These are phyloP conservation scores for Samsoniella hepiali DNA, from an alignment of 2,329 filamentous ascomycete genomes.

Conservation along the genomic window DNA sequence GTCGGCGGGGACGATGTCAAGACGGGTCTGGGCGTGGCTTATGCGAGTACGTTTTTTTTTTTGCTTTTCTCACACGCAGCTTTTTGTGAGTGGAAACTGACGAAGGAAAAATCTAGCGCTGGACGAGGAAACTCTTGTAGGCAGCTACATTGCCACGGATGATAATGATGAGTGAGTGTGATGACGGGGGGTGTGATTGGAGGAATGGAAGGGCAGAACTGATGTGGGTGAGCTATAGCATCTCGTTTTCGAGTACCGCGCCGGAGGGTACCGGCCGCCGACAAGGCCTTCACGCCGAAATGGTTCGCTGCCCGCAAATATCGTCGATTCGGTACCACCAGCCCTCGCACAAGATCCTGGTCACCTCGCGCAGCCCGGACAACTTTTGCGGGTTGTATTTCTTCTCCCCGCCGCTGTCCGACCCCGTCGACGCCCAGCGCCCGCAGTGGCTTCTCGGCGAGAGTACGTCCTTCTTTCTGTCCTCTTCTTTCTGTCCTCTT, in stretches of 20 bases:
- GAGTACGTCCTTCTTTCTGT: constrained; percentile 24
- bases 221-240: constrained; percentile 12
- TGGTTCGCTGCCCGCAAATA: constrained; percentile 38
- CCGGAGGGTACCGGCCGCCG: constrained; percentile 22
- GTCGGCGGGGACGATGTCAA: constrained; percentile 38
- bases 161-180: constrained; percentile 38
- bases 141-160: constrained; percentile 43
- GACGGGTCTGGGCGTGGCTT: constrained; percentile 41
- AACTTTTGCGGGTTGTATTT: constrained; percentile 34
- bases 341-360: constrained; percentile 39
- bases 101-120: constrained; percentile 26
- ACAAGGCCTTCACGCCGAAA: constrained; percentile 30
- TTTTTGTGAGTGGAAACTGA: not conserved
- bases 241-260: constrained; percentile 21
- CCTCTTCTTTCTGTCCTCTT: not conserved
- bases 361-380: constrained; percentile 39
- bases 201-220: not conserved
- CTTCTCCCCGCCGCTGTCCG: constrained; percentile 36
- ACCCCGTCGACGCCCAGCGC: constrained; percentile 26
- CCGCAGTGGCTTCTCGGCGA: constrained; percentile 40
- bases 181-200: not conserved
- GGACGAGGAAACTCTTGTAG: constrained; percentile 35
- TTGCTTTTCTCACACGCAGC: too few relatives aligned
- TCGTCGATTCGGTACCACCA: constrained; percentile 48
- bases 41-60: constrained; percentile 39